phyloP scores from a whole-genome alignment of 2,329 filamentous ascomycete species.

The Aspergillus versicolor region DNA sequence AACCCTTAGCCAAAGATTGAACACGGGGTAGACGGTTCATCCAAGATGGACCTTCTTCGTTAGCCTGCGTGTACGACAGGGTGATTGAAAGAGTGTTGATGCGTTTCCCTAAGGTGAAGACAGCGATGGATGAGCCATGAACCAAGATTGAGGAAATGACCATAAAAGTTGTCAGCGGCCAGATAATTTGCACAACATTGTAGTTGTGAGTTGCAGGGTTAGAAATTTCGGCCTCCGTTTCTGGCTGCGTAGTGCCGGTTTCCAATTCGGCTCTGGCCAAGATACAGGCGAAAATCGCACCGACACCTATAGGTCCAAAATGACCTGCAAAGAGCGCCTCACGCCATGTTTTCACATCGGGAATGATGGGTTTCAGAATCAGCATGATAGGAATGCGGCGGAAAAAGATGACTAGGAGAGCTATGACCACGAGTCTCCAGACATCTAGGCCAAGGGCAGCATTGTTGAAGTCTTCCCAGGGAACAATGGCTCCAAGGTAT shows the following conservation, averaged over 20 bases:
- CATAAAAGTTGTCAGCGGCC: conserved; percentile 92
- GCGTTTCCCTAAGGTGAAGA: conserved; percentile 94
- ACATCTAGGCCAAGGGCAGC: conserved; percentile 70
- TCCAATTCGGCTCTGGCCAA: conserved; percentile 90
- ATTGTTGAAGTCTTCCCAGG: conserved; percentile 88
- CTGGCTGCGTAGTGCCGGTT: conserved; percentile 70
- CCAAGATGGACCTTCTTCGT: conserved; percentile 87
- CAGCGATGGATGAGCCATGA: conserved; percentile 95
- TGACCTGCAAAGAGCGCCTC: conserved; percentile 96
- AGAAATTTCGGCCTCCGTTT: conserved; percentile 59
- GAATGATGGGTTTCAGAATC: conserved; percentile 83
- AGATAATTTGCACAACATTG: conserved; percentile 78
- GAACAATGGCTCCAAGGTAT: conserved; percentile 94
- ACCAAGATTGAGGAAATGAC: conserved; percentile 93
- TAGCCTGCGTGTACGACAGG: conserved; percentile 90
- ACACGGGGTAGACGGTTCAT: conserved; percentile 86
- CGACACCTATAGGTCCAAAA: conserved; percentile 96
- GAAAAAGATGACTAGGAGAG: conserved; percentile 92
- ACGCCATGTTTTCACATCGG: conserved; percentile 96
- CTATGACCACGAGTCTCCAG: conserved; percentile 91
- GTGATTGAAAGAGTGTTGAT: conserved; percentile 96
- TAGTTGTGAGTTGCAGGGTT: conserved; percentile 58
- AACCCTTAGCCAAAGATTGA: conserved; percentile 78
- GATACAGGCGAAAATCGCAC: conserved; percentile 93
- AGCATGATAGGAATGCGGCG: conserved; percentile 95